A percentile compares a stretch with the other conserved stretches of the same genome.
Conservation (phyloP, 2,329 filamentous ascomycete species). For the Rugonectria rugulosa region DNA sequence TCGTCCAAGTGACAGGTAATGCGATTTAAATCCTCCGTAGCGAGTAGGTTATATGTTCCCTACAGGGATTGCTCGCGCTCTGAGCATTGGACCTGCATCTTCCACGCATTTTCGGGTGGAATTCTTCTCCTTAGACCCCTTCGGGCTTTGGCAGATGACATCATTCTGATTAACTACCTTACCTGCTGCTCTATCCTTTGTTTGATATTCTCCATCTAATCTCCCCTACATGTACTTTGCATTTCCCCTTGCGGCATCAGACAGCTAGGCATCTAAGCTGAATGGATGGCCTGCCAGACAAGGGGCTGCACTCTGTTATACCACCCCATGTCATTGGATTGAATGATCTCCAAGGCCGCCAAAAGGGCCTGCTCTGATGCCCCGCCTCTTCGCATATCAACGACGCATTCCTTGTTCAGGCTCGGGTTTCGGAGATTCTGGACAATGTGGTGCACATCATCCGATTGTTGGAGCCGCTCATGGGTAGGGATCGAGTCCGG, state of each 20-base stretch:
- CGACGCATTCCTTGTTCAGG: constrained; percentile 29
- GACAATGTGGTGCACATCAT: constrained; percentile 32
- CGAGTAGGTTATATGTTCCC: no score
- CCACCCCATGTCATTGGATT: constrained; percentile 28
- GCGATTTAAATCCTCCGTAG: no score
- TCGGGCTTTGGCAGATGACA: background rate
- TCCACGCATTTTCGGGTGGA: no score
- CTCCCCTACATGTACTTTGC: no score
- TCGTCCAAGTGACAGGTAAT: no score
- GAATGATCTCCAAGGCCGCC: constrained; percentile 31
- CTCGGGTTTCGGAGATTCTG: constrained; percentile 29
- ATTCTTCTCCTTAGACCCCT: background rate
- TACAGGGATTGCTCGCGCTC: no score
- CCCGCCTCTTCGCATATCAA: constrained; percentile 32
- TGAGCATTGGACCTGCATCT: no score
- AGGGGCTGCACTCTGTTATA: constrained; percentile 26
- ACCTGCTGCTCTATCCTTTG: background rate
- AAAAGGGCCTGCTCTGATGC: constrained; percentile 24
- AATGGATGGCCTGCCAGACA: constrained; percentile 28
- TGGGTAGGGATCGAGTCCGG: constrained; percentile 32
- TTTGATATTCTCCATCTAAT: no score
- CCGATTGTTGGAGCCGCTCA: constrained; percentile 30
- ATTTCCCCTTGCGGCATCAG: no score
- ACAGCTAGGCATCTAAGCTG: constrained; percentile 6
- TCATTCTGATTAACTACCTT: background rate